Evolutionary conservation across 1,139 yeast species (phyloP), one percentile per base, ranked within the genome.

Genomic region (Arxiozyma slooffiae): DNA sequence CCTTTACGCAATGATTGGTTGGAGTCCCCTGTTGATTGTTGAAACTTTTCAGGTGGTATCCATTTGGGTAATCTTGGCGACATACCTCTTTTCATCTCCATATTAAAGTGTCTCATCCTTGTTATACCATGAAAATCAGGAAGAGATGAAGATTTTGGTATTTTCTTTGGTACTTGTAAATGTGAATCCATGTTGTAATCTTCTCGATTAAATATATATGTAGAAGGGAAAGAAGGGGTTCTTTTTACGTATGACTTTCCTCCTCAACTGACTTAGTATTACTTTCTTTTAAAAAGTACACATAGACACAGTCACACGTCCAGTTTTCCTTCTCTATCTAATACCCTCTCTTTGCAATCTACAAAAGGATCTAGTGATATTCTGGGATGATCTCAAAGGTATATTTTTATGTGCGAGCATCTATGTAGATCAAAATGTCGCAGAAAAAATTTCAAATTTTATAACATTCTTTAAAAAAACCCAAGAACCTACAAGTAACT

Each of bases 91-190:
- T 34, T 42, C 26, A 42, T 21, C 21, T 42, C 45, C 18, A 42
- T 4, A 34, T 42, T 30, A 8, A 42, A 43, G 21, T 48, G 40
- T 20, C 45, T 42, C 3, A 42, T 38, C 18, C 45, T 42, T 7
- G 38, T 34, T 8, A 36, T 54, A 14, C 44, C 56, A 41, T 57
- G 62, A 48, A 64, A 57, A 48, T 61, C 58, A 2, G 67, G 68
- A 20, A 61, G 62, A 9, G 67, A 63, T 7, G 67, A 66, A 17
- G 67, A 63, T 48, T 57, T 57, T 41, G 50, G 40, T 44, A 48
- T 24, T 20, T 24, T 26, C 20, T 44, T 21, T 11, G 23, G 22
- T 22, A 23, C 37, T 23, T 20, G 34, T 23, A 21, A 37, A 18
- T 23, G 14, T 16, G 22, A 24, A 30, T 21, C 24, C 44, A 46